These are phyloP conservation scores for Teunomyces aglyptinius DNA, from an alignment of 805 yeast genomes.

Conservation along the genomic window DNA sequence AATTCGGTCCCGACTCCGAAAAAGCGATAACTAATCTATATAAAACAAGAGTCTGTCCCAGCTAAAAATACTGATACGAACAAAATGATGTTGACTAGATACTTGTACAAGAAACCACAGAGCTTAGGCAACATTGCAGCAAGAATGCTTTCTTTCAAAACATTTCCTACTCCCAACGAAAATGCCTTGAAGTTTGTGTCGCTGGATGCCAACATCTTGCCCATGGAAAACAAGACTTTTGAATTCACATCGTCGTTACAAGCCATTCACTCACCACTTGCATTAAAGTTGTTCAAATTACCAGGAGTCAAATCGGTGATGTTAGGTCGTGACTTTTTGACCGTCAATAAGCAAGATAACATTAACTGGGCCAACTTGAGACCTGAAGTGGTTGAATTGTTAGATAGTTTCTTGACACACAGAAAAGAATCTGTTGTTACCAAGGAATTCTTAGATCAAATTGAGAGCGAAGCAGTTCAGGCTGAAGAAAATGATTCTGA, in stretches of 20 bases:
- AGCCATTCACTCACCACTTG: slow-evolving; percentile 62
- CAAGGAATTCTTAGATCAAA: slow-evolving; percentile 38
- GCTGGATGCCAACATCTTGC: slow-evolving; percentile 45
- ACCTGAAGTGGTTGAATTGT: slow-evolving; percentile 63
- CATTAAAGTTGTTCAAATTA: slow-evolving; percentile 54
- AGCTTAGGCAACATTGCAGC: background rate
- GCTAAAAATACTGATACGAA: background rate
- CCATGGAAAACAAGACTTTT: slow-evolving; percentile 46
- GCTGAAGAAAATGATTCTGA: slow-evolving; percentile 59
- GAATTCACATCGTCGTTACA: slow-evolving; percentile 54
- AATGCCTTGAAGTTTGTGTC: slow-evolving; percentile 69
- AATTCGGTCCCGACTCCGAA: slow-evolving; percentile 6
- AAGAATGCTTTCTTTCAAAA: slow-evolving; percentile 35
- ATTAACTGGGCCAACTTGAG: slow-evolving; percentile 56
- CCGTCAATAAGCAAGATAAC: slow-evolving; percentile 64
- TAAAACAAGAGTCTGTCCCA: background rate
- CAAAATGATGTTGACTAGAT: slow-evolving; percentile 1
- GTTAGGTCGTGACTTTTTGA: slow-evolving; percentile 72
- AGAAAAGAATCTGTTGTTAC: slow-evolving; percentile 40
- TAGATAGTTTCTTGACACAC: slow-evolving; percentile 46
- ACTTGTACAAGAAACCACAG: background rate
- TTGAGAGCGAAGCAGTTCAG: slow-evolving; percentile 39
- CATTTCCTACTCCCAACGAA: slow-evolving; percentile 69
- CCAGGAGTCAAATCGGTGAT: slow-evolving; percentile 68
- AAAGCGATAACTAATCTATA: slow-evolving; percentile 2